Conservation (phyloP, 305 asterid species). For the Rubia tinctorum region DNA sequence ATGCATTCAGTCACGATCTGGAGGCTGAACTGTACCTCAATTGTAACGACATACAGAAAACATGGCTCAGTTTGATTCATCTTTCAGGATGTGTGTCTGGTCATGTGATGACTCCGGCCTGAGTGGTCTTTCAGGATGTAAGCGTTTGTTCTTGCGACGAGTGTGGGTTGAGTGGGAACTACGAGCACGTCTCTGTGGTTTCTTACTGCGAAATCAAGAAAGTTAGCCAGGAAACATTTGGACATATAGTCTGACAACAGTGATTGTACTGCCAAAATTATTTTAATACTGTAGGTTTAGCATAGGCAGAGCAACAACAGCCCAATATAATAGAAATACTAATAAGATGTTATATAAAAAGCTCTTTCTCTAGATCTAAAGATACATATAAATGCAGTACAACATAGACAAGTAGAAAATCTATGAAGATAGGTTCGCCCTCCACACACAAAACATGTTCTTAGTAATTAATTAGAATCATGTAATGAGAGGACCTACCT, state of each 20-base stretch:
- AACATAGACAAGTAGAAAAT: not conserved
- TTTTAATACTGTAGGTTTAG: not conserved
- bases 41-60: conserved; percentile 4
- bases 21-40: conserved; percentile 13
- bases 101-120: conserved; percentile 18
- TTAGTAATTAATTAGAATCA: not conserved
- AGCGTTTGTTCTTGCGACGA: conserved; percentile 33
- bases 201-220: conserved; percentile 25
- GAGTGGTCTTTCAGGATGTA: conserved; percentile 28
- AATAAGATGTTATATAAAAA: not conserved
- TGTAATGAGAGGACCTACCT: conserved; percentile 23
- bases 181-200: conserved; percentile 33
- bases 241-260: not conserved
- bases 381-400: not conserved
- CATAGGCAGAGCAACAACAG: not conserved
- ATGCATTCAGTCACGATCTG: not conserved
- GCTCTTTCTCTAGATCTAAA: not conserved
- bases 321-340: not conserved
- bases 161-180: conserved; percentile 32
- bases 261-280: not conserved
- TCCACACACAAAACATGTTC: not conserved
- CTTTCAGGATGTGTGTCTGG: conserved; percentile 27
- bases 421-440: not conserved
- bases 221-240: not conserved
- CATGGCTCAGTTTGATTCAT: conserved; percentile 13